Evolutionary conservation across 2,329 filamentous ascomycete species (phyloP), one percentile per base, ranked within the genome.

Genomic region (Phialophora expanda): DNA sequence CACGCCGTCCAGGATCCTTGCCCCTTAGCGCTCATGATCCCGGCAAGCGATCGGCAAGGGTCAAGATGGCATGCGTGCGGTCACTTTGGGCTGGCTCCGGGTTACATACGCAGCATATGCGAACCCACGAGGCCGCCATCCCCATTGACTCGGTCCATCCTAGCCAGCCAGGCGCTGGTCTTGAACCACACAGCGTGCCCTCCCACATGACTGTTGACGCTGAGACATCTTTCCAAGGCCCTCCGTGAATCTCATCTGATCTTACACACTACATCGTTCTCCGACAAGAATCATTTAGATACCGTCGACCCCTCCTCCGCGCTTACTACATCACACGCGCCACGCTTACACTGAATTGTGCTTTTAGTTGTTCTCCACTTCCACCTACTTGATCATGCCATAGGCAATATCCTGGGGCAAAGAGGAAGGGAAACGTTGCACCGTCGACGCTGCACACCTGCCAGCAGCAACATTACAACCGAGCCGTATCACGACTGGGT

Each of bases 51-150:
- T 61, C 56, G 38, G 50, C 57, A 48, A 65, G 62, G 62, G 62
- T 65, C 62, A 65, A 44, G 62, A 65, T 65, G 62, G 62, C 62
- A 65, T 65, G 62, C 62, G 62, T 65, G 38, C 24, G 30, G 48
- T 30, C 50, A 26, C 50, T 56, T 24, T 56, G 61, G 38, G 46
- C 48, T 51, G 34, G 48, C 51, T 38, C 48, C 55, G 50, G 30
- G 56, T 14, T 60, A 57, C 24, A 24, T 24, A 24, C 56, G 46
- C 34, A 50, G 44, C 41, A 51, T 50, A 50, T 51, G 48, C 48
- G 48, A 51, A 32, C 46, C 58, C 63, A 65, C 63, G 63, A 65
- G 63, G 63, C 58, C 58, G 63, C 54, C 63, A 57, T 57, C 63
- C 57, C 54, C 63, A 46, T 62, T 56, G 55, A 57, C 20, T 44